Percentiles rank a stretch among this genome's conserved stretches.
Evolutionary conservation across 176 grass and related monocot species (phyloP).

Genomic region (Saccharum officinarum): DNA sequence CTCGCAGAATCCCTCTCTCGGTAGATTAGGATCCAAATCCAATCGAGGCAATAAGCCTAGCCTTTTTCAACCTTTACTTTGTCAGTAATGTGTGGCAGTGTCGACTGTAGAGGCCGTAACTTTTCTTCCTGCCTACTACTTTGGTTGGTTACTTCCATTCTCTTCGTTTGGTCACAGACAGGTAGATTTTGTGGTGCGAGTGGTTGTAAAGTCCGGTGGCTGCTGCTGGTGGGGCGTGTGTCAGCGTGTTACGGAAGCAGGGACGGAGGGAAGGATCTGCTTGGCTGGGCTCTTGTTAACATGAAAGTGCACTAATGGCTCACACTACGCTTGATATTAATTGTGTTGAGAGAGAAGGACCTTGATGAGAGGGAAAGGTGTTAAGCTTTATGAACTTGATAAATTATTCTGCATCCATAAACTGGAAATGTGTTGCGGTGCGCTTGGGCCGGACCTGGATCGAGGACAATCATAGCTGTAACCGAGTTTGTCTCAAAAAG

Average conservation of each 20-base stretch:
- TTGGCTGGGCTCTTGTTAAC: not conserved
- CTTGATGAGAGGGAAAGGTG: not conserved
- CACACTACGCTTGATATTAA: not conserved
- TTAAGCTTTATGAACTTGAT: not conserved
- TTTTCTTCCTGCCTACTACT: not conserved
- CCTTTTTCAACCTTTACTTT: not conserved
- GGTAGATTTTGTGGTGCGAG: constrained; percentile 38
- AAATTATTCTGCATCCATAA: not conserved
- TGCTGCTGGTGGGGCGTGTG: not conserved
- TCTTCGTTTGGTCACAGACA: constrained; percentile 32
- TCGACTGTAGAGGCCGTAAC: not conserved
- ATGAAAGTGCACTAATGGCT: not conserved
- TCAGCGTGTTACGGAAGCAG: not conserved
- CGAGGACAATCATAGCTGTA: not conserved
- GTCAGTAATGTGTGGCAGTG: not conserved
- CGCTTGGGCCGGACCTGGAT: not conserved
- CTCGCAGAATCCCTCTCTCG: not conserved
- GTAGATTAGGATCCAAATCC: not conserved
- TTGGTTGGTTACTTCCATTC: constrained; percentile 37
- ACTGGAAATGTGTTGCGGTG: not conserved
- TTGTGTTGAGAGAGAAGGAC: constrained; percentile 7
- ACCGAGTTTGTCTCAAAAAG: not conserved
- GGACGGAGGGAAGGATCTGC: not conserved
- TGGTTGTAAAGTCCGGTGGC: constrained; percentile 42
- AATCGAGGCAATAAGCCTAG: not conserved